A percentile compares a stretch with the other conserved stretches of the same genome.
phyloP scores from a whole-genome alignment of 75 land plant genomes.

The Selaginella moellendorffii region DNA sequence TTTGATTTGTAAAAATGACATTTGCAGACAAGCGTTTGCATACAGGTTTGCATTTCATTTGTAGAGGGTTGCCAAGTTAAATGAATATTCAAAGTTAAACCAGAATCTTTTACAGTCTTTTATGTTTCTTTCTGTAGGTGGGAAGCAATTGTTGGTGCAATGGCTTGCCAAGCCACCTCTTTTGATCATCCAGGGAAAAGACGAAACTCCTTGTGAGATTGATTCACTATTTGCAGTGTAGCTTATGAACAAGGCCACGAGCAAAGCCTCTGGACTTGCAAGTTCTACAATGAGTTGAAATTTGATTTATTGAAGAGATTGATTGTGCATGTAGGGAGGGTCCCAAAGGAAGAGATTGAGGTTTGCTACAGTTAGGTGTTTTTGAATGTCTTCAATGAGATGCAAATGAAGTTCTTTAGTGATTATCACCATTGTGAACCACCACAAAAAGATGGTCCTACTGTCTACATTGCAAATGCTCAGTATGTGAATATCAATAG shows the following conservation, averaged over 20 bases:
- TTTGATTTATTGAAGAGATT: too few species aligned
- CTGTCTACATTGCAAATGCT: too few species aligned
- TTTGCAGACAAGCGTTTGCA: not conserved
- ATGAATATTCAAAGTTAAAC: not conserved
- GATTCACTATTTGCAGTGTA: not conserved
- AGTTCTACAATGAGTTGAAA: too few species aligned
- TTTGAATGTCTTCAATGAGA: too few species aligned
- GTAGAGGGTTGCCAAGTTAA: not conserved
- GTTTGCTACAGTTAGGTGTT: too few species aligned
- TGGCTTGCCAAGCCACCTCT: constrained; percentile 1
- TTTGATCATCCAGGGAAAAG: not conserved
- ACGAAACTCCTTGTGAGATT: not conserved
- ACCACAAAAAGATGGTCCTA: too few species aligned
- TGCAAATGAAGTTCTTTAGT: too few species aligned
- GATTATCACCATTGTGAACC: too few species aligned
- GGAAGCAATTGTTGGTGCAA: not conserved
- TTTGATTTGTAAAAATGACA: not conserved
- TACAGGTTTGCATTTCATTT: not conserved
- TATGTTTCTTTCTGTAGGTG: not conserved
- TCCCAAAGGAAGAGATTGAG: too few species aligned
- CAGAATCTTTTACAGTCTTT: not conserved
- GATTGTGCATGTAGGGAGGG: too few species aligned
- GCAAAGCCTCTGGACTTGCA: too few species aligned
- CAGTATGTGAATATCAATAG: too few species aligned
- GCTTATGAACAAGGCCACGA: not conserved